Percentiles rank a stretch among this genome's conserved stretches.
Conservation (phyloP, 306 rosid genomes). For the Ziziphus jujuba region DNA sequence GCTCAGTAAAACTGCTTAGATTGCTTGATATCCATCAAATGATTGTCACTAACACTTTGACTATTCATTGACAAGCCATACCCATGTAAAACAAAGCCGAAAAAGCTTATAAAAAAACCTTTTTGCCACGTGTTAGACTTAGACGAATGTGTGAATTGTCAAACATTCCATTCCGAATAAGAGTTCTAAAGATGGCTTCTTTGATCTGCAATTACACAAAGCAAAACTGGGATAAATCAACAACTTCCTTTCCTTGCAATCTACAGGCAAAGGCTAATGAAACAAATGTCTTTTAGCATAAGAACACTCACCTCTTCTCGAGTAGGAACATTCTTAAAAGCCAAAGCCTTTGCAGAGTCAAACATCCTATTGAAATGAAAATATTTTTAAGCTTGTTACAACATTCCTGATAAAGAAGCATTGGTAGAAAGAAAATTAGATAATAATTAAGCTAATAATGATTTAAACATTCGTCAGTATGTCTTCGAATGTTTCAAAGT, state of each 20-base stretch:
- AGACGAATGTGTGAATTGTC: conserved; percentile 76
- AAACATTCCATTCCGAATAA: conserved; percentile 80
- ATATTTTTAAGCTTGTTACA: neutral
- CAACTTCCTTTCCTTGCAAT: neutral
- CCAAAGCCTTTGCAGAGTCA: conserved; percentile 92
- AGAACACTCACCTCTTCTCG: conserved; percentile 38
- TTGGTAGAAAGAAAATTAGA: neutral
- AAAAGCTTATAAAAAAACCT: conserved; percentile 38
- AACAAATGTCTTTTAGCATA: conserved; percentile 4
- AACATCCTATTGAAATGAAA: conserved; percentile 50
- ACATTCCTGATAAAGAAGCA: neutral
- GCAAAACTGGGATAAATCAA: conserved; percentile 17
- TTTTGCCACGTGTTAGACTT: conserved; percentile 79
- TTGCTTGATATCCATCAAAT: neutral
- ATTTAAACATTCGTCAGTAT: neutral
- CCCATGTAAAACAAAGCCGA: too few species aligned
- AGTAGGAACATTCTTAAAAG: conserved; percentile 70
- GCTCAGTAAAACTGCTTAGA: neutral
- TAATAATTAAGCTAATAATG: neutral
- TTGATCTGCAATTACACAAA: conserved; percentile 52
- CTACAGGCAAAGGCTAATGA: neutral
- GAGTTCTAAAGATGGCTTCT: conserved; percentile 76
- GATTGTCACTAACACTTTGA: neutral
- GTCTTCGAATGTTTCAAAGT: neutral
- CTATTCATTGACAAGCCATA: neutral